Evolutionary conservation across 1,139 yeast genomes (phyloP), one percentile per base, ranked within the genome.

Genomic region (Kodamaea suecica): DNA sequence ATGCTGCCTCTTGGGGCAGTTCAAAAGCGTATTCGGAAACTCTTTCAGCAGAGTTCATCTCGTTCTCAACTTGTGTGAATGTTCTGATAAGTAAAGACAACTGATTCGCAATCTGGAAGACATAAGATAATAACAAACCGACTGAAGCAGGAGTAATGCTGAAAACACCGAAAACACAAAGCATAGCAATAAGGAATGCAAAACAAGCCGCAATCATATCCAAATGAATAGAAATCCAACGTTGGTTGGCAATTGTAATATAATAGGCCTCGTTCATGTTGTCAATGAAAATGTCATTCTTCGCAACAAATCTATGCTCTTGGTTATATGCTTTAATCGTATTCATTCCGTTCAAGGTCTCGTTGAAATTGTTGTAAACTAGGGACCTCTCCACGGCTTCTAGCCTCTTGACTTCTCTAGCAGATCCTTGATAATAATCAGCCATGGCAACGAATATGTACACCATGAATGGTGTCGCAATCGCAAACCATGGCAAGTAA

Each of bases 21-120:
- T 55, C 45, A 35, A 47, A 67, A 1, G 90, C 92, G 57, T 85
- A 85, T 38, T 80, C 74, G 41, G 77, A 71, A 35, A 87, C 59
- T 53, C 96, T 73, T 61, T 87, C 95, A n/a, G 81, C 92, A 5
- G 94, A 78, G 50, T 84, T 84, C 87, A 86, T 75, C 51, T 82
- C 83, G 57, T 84, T 85, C 54, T 86, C 95, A 20, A 83, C 76
- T 50, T 79, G 80, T 1, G 95, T 84, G 41, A 66, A 58, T 3
- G 80, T 65, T 52, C 79, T 61, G 33, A 78, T 55, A 38, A 75
- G 58, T 54, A 73, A 53, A 3, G 74, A 61, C 40, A 78, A 60
- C 37, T 66, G 61, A 23, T 72, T 69, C 2, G 78, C 70, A 34
- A 78, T 62, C 38, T 67, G 70, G 31, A 76, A 57, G 14, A 76